These are phyloP conservation scores for Pseudovirgaria hyperparasitica DNA, from an alignment of 2,329 filamentous ascomycete genomes.

Conservation along the genomic window DNA sequence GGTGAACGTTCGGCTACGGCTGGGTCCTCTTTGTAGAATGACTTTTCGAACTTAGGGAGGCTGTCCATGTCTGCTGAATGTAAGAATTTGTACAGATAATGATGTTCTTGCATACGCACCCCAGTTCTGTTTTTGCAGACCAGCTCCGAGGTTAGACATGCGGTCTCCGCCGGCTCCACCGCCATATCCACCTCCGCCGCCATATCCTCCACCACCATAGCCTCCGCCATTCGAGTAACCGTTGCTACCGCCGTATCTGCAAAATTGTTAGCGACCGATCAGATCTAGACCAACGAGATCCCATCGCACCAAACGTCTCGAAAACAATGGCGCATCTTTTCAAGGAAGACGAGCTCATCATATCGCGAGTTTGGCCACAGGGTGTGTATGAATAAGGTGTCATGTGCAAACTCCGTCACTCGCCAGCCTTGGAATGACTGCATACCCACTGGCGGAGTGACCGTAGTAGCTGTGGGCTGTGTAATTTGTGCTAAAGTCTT, in stretches of 20 bases:
- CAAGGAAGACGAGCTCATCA: no score
- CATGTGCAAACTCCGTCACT: constrained; percentile 19
- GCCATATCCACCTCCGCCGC: constrained; percentile 13
- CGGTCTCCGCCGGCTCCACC: constrained; percentile 69
- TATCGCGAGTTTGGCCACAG: no score
- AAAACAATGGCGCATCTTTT: no score
- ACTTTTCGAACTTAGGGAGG: constrained; percentile 96
- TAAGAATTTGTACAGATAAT: constrained; percentile 17
- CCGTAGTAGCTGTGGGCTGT: constrained; percentile 36
- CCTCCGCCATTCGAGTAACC: constrained; percentile 20
- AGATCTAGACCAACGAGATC: no score
- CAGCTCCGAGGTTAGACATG: constrained; percentile 83
- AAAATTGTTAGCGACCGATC: constrained; percentile 16
- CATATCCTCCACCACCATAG: constrained; percentile 13
- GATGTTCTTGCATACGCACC: constrained; percentile 42
- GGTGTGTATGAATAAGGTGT: no score
- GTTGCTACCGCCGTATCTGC: constrained; percentile 17
- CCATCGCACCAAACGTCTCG: no score
- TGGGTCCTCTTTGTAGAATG: constrained; percentile 94
- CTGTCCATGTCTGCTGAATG: constrained; percentile 52
- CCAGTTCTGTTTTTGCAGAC: constrained; percentile 80
- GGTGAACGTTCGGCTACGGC: constrained; percentile 61
- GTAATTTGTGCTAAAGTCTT: constrained; percentile 26
- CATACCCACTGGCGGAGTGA: constrained; percentile 34
- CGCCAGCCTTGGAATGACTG: constrained; percentile 25